These are phyloP conservation scores for Colletotrichum magnum DNA, from an alignment of 2,329 filamentous ascomycete genomes.

Conservation along the genomic window DNA sequence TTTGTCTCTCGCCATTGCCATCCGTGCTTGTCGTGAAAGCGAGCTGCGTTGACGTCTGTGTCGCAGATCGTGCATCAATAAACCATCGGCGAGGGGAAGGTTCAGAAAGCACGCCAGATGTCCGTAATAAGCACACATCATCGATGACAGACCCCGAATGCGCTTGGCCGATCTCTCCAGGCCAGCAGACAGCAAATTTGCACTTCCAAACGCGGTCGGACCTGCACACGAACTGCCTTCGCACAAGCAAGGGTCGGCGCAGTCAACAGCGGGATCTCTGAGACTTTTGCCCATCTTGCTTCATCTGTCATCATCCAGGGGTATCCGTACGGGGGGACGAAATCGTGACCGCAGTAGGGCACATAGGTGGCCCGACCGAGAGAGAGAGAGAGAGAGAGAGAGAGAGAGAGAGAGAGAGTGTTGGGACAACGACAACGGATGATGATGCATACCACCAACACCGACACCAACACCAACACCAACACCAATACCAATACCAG, in stretches of 20 bases:
- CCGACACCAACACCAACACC: no score
- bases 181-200: background rate
- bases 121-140: background rate
- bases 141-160: conserved; percentile 15
- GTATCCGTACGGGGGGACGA: background rate
- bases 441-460: background rate
- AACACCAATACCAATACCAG: no score
- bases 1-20: conserved; percentile 3
- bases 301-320: background rate
- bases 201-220: conserved; percentile 7
- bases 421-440: background rate
- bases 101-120: background rate
- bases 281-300: background rate
- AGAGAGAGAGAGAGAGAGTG: no score
- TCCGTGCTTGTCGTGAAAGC: conserved; percentile 13
- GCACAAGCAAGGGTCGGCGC: no score
- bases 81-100: background rate
- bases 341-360: background rate
- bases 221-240: no score
- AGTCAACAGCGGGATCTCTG: no score
- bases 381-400: background rate
- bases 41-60: conserved; percentile 11
- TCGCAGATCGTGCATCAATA: conserved; percentile 6
- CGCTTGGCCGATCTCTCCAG: conserved; percentile 13
- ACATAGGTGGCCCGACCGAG: background rate